Percentiles rank a stretch among this genome's conserved stretches.
Conservation (phyloP, 352 stramenopile species). For the Lagenidium sp. region DNA sequence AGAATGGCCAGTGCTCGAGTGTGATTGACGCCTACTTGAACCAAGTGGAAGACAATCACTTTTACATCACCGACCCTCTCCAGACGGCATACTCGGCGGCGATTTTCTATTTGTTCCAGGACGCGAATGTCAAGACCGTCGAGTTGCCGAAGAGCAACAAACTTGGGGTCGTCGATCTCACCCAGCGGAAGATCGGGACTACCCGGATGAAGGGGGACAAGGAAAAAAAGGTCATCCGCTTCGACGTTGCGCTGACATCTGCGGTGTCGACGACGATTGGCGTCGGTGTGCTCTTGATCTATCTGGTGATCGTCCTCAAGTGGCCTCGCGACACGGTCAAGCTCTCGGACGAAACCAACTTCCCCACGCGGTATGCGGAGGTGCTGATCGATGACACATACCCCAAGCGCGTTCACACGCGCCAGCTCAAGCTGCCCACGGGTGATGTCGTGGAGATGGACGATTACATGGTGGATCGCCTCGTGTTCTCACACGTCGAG, state of each 20-base stretch:
- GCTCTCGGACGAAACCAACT: constrained; percentile 8
- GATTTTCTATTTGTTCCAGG: constrained; percentile 37
- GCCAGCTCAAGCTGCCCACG: constrained; percentile 6
- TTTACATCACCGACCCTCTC: constrained; percentile 24
- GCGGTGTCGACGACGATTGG: constrained; percentile 27
- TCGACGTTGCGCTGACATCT: constrained; percentile 10
- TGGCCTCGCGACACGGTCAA: constrained; percentile 24
- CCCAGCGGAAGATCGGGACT: constrained; percentile 8
- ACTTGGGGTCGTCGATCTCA: constrained; percentile 1
- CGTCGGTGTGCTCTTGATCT: constrained; percentile 15
- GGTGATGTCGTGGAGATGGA: constrained; percentile 6
- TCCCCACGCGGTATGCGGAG: constrained; percentile 15
- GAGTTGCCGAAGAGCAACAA: not conserved
- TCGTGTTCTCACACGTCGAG: constrained; percentile 6
- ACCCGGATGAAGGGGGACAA: constrained; percentile 23
- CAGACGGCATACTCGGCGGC: constrained; percentile 31
- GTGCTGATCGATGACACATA: constrained; percentile 31
- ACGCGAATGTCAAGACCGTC: constrained; percentile 21
- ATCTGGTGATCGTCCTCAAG: constrained; percentile 14
- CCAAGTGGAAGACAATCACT: constrained; percentile 29
- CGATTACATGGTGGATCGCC: constrained; percentile 8
- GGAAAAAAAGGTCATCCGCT: constrained; percentile 21
- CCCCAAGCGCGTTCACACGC: constrained; percentile 4
- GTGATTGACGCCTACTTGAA: constrained; percentile 27
- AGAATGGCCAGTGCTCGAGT: no score